These are phyloP conservation scores for Phanerochaete sordida DNA, from an alignment of 768 basidiomycete genomes.

Conservation along the genomic window DNA sequence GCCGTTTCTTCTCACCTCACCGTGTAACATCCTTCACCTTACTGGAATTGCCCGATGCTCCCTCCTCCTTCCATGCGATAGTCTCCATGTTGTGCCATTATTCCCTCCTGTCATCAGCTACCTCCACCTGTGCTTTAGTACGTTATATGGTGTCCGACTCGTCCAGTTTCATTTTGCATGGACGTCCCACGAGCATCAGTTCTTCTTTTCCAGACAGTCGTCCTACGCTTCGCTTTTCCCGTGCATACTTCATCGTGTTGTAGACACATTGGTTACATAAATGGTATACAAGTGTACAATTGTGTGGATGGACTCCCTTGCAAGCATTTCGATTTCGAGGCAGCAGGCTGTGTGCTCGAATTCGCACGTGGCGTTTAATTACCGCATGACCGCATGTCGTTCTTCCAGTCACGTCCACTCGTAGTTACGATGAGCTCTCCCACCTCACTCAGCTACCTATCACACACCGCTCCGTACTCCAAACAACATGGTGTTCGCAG, in stretches of 20 bases:
- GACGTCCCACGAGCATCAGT: neutral
- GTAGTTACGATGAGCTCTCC: neutral
- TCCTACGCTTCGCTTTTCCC: neutral
- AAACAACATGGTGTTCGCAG: constrained; percentile 64
- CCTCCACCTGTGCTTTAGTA: constrained; percentile 16
- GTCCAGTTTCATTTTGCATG: neutral
- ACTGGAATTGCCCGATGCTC: constrained; percentile 13
- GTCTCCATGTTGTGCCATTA: constrained; percentile 13
- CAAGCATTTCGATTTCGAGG: no score
- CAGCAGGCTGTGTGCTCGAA: constrained; percentile 1
- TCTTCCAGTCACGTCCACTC: neutral
- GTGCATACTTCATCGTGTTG: constrained; percentile 1
- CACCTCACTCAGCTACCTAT: neutral
- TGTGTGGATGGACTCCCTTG: no score
- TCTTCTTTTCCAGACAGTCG: neutral
- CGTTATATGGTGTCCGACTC: constrained; percentile 6
- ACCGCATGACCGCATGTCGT: neutral
- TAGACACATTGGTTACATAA: constrained; percentile 3
- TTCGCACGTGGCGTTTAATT: neutral
- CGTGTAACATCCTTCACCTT: neutral
- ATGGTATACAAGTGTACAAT: constrained; percentile 1
- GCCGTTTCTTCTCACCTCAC: constrained; percentile 21
- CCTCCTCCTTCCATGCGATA: constrained; percentile 16
- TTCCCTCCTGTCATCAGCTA: constrained; percentile 7
- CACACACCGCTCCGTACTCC: neutral